Conservation (phyloP, 768 basidiomycete genomes). For the Saitozyma sp. region DNA sequence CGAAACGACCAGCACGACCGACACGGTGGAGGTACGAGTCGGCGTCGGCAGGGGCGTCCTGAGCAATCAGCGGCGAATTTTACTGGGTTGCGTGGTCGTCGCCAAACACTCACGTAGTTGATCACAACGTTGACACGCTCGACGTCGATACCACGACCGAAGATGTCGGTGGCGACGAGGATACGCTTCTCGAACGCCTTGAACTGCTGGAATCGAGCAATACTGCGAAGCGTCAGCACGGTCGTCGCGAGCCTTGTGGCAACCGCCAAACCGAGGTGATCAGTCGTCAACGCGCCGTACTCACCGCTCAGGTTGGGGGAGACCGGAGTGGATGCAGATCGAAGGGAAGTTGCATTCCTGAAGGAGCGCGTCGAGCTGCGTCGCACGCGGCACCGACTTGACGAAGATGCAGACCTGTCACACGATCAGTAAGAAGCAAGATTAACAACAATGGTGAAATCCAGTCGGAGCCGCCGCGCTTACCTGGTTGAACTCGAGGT, state of each 20-base stretch:
- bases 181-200: constrained; percentile 99
- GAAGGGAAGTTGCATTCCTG: constrained; percentile 98
- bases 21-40: constrained; percentile 99
- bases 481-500: constrained; percentile 97
- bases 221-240: constrained; percentile 58
- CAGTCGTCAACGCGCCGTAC: constrained; percentile 40
- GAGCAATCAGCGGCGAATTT: constrained; percentile 1
- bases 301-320: constrained; percentile 93
- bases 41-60: constrained; percentile 90
- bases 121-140: constrained; percentile 99
- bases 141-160: constrained; percentile 98
- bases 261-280: no score
- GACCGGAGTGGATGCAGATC: constrained; percentile 92
- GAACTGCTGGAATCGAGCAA: constrained; percentile 93
- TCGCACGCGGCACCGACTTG: constrained; percentile 94
- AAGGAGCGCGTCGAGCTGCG: constrained; percentile 91
- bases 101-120: constrained; percentile 65
- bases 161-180: constrained; percentile 97
- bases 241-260: not conserved
- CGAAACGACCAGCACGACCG: constrained; percentile 97
- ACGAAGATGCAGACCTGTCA: constrained; percentile 96
- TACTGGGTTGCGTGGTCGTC: not conserved
- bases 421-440: not conserved
- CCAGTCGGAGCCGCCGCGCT: constrained; percentile 16
- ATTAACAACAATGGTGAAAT: no score